phyloP scores from a whole-genome alignment of 2,329 filamentous ascomycete genomes.

The Cadophora gregata region DNA sequence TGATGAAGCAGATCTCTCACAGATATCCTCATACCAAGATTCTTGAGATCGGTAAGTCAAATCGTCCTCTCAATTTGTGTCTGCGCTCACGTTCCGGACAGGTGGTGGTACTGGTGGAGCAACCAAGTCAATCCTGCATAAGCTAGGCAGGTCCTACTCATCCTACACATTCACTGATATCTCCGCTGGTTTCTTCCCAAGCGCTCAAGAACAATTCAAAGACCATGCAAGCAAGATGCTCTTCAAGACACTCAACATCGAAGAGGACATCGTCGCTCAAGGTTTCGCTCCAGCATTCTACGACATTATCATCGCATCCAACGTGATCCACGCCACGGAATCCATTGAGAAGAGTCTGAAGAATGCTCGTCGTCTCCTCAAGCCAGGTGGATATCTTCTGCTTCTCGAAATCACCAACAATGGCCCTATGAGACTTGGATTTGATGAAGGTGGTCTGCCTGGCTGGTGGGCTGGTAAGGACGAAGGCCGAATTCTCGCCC shows the following conservation, averaged over 20 bases:
- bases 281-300: constrained; percentile 43
- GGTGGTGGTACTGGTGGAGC: background rate
- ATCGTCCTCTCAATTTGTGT: no score
- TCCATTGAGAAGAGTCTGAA: constrained; percentile 37
- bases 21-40: background rate
- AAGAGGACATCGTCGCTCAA: constrained; percentile 40
- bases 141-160: background rate
- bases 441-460: constrained; percentile 1
- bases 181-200: constrained; percentile 47
- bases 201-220: constrained; percentile 40
- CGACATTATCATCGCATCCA: constrained; percentile 49
- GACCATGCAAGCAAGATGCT: constrained; percentile 37
- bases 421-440: constrained; percentile 36
- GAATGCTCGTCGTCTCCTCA: constrained; percentile 48
- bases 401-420: constrained; percentile 48
- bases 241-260: constrained; percentile 47
- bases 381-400: constrained; percentile 53
- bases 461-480: constrained; percentile 16
- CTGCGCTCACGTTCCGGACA: no score
- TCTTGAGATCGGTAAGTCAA: background rate
- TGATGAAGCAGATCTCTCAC: background rate
- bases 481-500: background rate
- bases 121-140: background rate
- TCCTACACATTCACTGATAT: constrained; percentile 50
- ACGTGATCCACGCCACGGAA: constrained; percentile 49